phyloP scores from a whole-genome alignment of 2,329 filamentous ascomycete genomes.

The Mycocentrospora acerina region DNA sequence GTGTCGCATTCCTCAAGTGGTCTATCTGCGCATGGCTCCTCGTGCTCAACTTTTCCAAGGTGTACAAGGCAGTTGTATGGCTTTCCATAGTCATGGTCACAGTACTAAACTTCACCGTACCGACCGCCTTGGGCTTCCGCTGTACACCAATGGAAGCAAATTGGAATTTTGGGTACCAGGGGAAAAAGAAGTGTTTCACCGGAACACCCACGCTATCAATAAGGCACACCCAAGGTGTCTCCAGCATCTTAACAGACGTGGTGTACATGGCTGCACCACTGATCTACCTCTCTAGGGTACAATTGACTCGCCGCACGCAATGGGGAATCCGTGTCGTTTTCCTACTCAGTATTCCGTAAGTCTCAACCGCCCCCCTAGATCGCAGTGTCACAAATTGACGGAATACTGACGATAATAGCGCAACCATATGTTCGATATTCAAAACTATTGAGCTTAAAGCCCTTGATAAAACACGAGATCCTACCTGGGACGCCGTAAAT shows the following conservation, averaged over 20 bases:
- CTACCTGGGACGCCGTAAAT: constrained; percentile 26
- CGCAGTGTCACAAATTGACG: background rate
- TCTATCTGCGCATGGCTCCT: constrained; percentile 34
- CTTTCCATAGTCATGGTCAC: constrained; percentile 28
- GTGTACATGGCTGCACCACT: constrained; percentile 32
- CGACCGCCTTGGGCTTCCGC: constrained; percentile 25
- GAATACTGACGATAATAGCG: background rate
- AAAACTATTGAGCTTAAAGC: constrained; percentile 27
- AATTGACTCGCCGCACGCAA: constrained; percentile 26
- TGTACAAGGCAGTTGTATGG: constrained; percentile 29
- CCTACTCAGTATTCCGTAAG: constrained; percentile 32
- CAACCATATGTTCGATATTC: constrained; percentile 14
- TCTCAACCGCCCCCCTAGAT: background rate
- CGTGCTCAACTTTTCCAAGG: constrained; percentile 28
- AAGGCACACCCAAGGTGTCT: constrained; percentile 28
- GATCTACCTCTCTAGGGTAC: constrained; percentile 27
- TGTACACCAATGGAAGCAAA: constrained; percentile 29
- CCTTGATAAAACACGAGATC: constrained; percentile 22
- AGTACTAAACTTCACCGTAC: constrained; percentile 29
- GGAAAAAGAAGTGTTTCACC: constrained; percentile 16
- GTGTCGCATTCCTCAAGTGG: constrained; percentile 32
- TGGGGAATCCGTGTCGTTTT: constrained; percentile 33
- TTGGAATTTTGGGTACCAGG: constrained; percentile 25
- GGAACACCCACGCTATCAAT: constrained; percentile 23
- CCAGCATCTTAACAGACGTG: constrained; percentile 32